These are phyloP conservation scores for Aspergillus kassunensis DNA, from an alignment of 495 filamentous ascomycete genomes.

Conservation along the genomic window DNA sequence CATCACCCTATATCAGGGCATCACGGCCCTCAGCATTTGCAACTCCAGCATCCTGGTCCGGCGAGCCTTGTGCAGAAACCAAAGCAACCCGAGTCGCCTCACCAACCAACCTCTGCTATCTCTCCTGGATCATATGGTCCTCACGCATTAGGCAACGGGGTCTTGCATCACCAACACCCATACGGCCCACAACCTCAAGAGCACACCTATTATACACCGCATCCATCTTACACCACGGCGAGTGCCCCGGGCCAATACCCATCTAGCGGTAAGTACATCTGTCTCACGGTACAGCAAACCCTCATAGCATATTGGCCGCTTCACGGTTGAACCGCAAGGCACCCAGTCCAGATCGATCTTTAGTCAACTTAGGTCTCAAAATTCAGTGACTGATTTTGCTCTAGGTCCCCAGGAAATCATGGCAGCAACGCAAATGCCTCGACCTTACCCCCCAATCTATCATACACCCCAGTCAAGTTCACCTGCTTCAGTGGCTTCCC, in stretches of 20 bases:
- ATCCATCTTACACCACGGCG: slow-evolving; percentile 69
- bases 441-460: slow-evolving; percentile 86
- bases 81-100: slow-evolving; percentile 55
- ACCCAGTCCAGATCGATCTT: background rate
- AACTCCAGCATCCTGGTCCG: slow-evolving; percentile 55
- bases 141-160: slow-evolving; percentile 41
- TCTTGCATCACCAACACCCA: slow-evolving; percentile 42
- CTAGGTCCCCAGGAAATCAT: slow-evolving; percentile 86
- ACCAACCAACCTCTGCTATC: slow-evolving; percentile 40
- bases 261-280: slow-evolving; percentile 64
- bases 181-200: slow-evolving; percentile 65
- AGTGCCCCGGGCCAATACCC: slow-evolving; percentile 68
- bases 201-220: slow-evolving; percentile 62
- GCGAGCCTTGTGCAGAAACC: slow-evolving; percentile 63
- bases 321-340: background rate
- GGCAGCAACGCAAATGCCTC: slow-evolving; percentile 86
- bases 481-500: slow-evolving; percentile 91
- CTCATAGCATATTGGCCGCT: slow-evolving; percentile 1
- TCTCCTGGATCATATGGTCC: slow-evolving; percentile 57
- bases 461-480: slow-evolving; percentile 95
- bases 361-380: background rate
- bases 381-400: slow-evolving; percentile 15
- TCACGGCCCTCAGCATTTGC: slow-evolving; percentile 33
- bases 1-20: slow-evolving; percentile 21
- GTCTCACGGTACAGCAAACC: background rate